Percentiles rank a stretch among this genome's conserved stretches.
Conservation (phyloP, 805 yeast genomes). For the Candida coquimbonensis region DNA sequence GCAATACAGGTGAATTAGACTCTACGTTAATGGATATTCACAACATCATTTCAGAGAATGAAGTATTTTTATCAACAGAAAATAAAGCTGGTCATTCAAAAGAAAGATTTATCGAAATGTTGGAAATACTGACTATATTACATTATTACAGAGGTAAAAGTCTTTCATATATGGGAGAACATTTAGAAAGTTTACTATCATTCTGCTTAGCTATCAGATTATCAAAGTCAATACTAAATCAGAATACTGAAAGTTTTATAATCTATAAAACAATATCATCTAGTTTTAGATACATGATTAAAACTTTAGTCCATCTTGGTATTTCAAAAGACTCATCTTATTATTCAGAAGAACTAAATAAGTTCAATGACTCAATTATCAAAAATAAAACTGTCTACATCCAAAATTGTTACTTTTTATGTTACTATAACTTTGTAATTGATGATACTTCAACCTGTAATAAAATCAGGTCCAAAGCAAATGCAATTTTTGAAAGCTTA, state of each 20-base stretch:
- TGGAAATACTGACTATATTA: slow-evolving; percentile 11
- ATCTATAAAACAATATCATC: slow-evolving; percentile 29
- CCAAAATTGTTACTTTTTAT: slow-evolving; percentile 18
- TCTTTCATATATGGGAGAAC: slow-evolving; percentile 15
- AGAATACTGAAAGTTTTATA: slow-evolving; percentile 23
- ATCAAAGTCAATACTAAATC: slow-evolving; percentile 45
- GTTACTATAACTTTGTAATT: slow-evolving; percentile 12
- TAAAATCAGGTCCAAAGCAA: slow-evolving; percentile 8
- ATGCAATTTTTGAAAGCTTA: slow-evolving; percentile 11
- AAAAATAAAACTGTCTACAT: slow-evolving; percentile 7
- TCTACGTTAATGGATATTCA: slow-evolving; percentile 5
- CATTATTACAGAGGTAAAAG: slow-evolving; percentile 14
- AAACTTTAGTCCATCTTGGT: slow-evolving; percentile 41
- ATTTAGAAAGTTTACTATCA: slow-evolving; percentile 26
- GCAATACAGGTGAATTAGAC: slow-evolving; percentile 8
- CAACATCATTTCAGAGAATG: background rate
- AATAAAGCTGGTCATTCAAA: slow-evolving; percentile 10
- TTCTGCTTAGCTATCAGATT: slow-evolving; percentile 45
- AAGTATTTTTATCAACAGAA: slow-evolving; percentile 6
- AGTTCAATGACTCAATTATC: slow-evolving; percentile 14
- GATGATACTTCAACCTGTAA: slow-evolving; percentile 11
- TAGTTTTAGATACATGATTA: slow-evolving; percentile 34
- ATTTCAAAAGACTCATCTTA: slow-evolving; percentile 51
- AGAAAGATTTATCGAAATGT: slow-evolving; percentile 6
- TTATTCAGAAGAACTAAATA: slow-evolving; percentile 41